Conservation (phyloP, 257 asterid species). For the Solanum piurae region DNA sequence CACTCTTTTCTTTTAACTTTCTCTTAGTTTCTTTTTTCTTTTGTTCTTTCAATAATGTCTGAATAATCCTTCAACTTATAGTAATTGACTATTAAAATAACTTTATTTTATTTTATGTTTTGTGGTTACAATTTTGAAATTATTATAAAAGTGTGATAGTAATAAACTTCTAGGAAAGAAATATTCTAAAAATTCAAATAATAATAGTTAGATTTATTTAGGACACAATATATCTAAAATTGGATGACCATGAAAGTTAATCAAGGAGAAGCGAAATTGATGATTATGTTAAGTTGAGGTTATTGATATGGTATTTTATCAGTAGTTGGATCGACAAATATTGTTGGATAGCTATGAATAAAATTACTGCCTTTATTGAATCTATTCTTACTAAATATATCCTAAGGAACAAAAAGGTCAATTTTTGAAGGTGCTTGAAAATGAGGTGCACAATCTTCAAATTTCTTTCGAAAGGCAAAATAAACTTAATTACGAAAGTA, state of each 20-base stretch:
- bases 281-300: not conserved
- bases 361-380: too few relatives aligned
- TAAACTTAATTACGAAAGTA: too few relatives aligned
- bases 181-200: too few relatives aligned
- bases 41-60: not conserved
- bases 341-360: too few relatives aligned
- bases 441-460: not conserved
- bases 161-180: not conserved
- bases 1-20: not conserved
- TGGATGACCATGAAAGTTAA: not conserved
- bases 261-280: too few relatives aligned
- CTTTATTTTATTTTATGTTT: not conserved
- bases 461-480: too few relatives aligned
- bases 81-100: not conserved
- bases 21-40: not conserved
- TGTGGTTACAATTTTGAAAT: not conserved
- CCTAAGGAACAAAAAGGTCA: rapidly evolving
- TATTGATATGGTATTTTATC: too few relatives aligned
- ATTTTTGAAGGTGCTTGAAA: not conserved
- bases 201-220: too few relatives aligned
- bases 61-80: not conserved
- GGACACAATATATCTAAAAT: not conserved
- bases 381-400: too few relatives aligned
- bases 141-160: not conserved
- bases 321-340: not conserved